Evolutionary conservation across 345 rosid species (phyloP), one percentile per base, ranked within the genome.

Genomic region (Sisymbrium altissimum): DNA sequence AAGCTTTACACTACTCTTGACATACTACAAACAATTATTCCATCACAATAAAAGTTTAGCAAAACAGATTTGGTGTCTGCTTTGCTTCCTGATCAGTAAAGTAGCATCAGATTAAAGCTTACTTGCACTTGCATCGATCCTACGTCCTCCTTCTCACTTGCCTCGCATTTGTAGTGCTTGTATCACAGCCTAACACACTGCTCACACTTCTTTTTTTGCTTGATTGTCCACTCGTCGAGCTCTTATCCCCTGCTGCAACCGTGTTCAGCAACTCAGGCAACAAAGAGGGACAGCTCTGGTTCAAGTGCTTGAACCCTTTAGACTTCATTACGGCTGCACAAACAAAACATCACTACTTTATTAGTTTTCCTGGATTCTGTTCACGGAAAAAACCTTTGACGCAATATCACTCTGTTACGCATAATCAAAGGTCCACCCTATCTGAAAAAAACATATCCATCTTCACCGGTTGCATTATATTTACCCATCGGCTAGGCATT

Each of bases 261-360:
- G 88, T 78, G 83, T 81, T 90, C 64, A 95, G 84, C 76, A 92
- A 79, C 81, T 96, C 99, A 0, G 95, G 83, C 70, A 96, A 60
- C 82, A 96, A 64, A 0, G 94, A 70, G 4, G 98, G 99, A 68
- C 96, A 96, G 80, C 87, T 84, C 72, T 89, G 88, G 75, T 92
- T 92, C 85, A 96, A 75, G 78, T 92, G 93, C 71, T 73, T 85
- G 81, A 85, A 96, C 40, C 98, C 99, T 76, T 92, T 97, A 4
- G 98, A 90, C 76, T 88, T 92, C 99, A 92, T 96, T 68, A 92
- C 94, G 41, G 71, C 99, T 95, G 86, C 84, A 81, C 56, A 66
- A 61, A 55, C n/a, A n/a, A n/a, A n/a, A n/a, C n/a, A n/a, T n/a
- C n/a, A 66, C 68, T 9, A 33, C 65, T 19, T 23, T 27, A 9